Evolutionary conservation across 2,329 filamentous ascomycete species (phyloP), one percentile per base, ranked within the genome.

Genomic region (Leptographium flavum): DNA sequence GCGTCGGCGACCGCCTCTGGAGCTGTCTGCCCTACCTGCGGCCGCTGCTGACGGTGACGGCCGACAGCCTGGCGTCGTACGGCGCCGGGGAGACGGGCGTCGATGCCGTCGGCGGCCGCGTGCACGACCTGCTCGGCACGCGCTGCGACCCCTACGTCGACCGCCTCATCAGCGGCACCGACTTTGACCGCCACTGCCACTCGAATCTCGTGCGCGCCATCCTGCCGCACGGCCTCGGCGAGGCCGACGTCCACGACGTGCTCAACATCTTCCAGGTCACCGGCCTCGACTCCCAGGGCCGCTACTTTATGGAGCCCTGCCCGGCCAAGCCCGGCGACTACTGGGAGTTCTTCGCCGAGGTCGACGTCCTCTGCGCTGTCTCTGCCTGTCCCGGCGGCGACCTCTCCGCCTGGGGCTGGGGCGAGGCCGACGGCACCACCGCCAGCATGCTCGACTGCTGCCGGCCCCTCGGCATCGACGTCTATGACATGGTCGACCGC

Each of bases 211-310:
- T 76, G 1, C 74, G 86, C 4, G 82, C 86, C 0, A 74, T 92
- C 3, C 50, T 79, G 1, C 79, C 80, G 0, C 79, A 69, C 49
- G 83, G 83, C 0, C 59, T 92, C 36, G 71, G 67, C 5, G 86
- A 92, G 61, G 66, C 68, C 27, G 84, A 92, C 56, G 76, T 92
- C 2, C 86, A 93, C 55, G 85, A 93, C 58, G 85, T 93, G 0
- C 69, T 93, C 45, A 93, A 93, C 56, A 68, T 93, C 3, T 92
- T 93, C 57, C 86, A 93, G 59, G 83, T 88, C 7, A 92, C 86
- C 0, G 84, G 85, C 0, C 58, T 92, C 39, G 81, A 92, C 54
- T 67, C 73, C 44, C 56, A 80, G 48, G 84, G 83, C 0, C 72
- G 77, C 43, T 90, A 88, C 53, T 88, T 85, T 49, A 93, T 93